Evolutionary conservation across 2,329 filamentous ascomycete genomes (phyloP), one percentile per base, ranked within the genome.

Genomic region (Fusarium papillatum): DNA sequence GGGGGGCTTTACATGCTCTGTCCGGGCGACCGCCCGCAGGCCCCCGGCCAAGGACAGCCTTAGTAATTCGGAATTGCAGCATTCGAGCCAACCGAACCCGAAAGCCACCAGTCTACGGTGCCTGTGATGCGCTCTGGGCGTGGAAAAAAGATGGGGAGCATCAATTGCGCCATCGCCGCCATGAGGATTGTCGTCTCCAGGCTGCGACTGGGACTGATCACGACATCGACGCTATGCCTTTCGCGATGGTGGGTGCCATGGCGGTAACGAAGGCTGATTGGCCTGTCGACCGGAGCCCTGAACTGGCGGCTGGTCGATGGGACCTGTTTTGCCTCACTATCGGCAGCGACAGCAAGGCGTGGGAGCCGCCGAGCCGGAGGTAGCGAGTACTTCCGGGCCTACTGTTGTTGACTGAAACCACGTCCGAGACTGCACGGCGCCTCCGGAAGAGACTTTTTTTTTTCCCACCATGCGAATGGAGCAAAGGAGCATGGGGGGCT

Each of bases 171-270:
- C 80, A 84, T 84, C 80, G 83, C 80, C 78, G 77, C 79, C 77
- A 78, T 78, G 68, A 80, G 77, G 73, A 79, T 74, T 76, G 76
- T 77, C 74, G 72, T 76, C 75, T 79, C 67, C 69, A 72, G 77
- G 80, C 79, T 80, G 78, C 72, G 80, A 81, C 79, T 81, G 80
- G 81, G 81, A 84, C 78, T 81, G 84, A 88, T 87, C 86, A 88
- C 87, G 86, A 87, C 87, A 88, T 88, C 86, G 83, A 84, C 86
- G 86, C 86, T 87, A 88, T 84, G 73, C 82, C 86, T 86, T 86
- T 87, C 85, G 85, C 85, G 85, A 86, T 84, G 81, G 77, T 79
- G 73, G 69, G 63, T 71, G 70, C 75, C 72, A 69, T 68, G 71
- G 38, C 69, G 70, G 67, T 41, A 68, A 67, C 74, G 75, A 64